Evolutionary conservation across 176 grass and related monocot species (phyloP), one percentile per base, ranked within the genome.

Genomic region (Hordeum marinum): DNA sequence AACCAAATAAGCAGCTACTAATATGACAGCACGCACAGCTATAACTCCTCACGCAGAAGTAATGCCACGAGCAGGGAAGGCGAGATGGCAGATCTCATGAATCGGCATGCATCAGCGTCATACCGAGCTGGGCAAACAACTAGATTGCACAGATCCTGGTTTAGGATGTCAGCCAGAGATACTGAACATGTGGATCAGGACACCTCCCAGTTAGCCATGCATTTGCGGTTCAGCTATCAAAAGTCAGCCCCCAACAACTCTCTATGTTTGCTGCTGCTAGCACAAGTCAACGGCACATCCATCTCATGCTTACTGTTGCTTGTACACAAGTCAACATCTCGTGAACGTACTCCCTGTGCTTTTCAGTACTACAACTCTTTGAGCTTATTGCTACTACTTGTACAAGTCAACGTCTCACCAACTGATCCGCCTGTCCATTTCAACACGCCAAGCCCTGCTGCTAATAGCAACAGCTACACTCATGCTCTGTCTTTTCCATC

Each of bases 401-500:
- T 58, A 59, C 23, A 71, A 42, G 36, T 82, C 14, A 27, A 3
- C 52, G 61, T 82, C 15, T 57, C 58, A 74, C 14, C 39, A 41
- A 25, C 24, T 42, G 42, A 43, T 83, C 46, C 27, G 75, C 57
- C 18, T 46, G 15, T 25, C 57, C 73, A 35, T 74, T 43, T 45
- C 12, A 24, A 57, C 84, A 78, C 27, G 27, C 57, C 76, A 83
- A 79, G 31, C 26, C 37, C 52, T 18, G 48, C 82, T 50, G 23
- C 9, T 64, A 64, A 52, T 54, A 32, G 78, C 36, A 78, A 46
- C 72, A 72, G 25, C 78, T 86, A 72, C 20, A 7, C 84, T 78
- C 65, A 59, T 54, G 31, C 79, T n/a, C 35, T 43, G 58, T 43
- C 66, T 76, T 71, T 23, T 31, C 8, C 7, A 40, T 60, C 27